Conservation (phyloP, 1,139 yeast species). For the Saccharomycopsis hybrid region DNA sequence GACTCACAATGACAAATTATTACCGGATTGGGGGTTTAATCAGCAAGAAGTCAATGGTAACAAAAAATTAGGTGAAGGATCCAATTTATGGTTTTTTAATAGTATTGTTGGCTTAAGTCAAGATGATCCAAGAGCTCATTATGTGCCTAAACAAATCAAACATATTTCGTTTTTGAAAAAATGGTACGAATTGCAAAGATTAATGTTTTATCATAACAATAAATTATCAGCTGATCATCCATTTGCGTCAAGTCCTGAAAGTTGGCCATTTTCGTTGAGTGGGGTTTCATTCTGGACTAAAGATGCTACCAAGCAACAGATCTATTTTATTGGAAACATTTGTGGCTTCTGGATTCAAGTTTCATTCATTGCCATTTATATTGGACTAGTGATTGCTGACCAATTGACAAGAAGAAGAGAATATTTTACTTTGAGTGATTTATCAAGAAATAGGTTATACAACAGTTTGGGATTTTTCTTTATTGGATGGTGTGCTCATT, state of each 20-base stretch:
- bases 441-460: constrained; percentile 69
- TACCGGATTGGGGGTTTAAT: constrained; percentile 92
- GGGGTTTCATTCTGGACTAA: constrained; percentile 98
- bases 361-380: constrained; percentile 55
- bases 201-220: constrained; percentile 92
- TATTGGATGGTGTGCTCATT: constrained; percentile 83
- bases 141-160: constrained; percentile 49
- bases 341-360: constrained; percentile 91
- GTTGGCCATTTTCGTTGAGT: constrained; percentile 88
- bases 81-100: constrained; percentile 74
- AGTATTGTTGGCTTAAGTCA: constrained; percentile 52
- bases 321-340: constrained; percentile 84
- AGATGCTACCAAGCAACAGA: constrained; percentile 57
- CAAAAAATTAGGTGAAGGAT: constrained; percentile 63
- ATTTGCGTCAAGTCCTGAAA: constrained; percentile 85
- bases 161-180: constrained; percentile 69
- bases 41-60: constrained; percentile 96
- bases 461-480: constrained; percentile 80
- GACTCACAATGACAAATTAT: constrained; percentile 75
- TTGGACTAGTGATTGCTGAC: constrained; percentile 59
- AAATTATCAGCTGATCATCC: constrained; percentile 86
- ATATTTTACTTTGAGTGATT: constrained; percentile 46
- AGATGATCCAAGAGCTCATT: constrained; percentile 50
- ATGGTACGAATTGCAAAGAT: constrained; percentile 81
- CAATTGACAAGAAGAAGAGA: constrained; percentile 73